Evolutionary conservation across 495 filamentous ascomycete species (phyloP).

Genomic region (Thermochaetoides thermophila): DNA sequence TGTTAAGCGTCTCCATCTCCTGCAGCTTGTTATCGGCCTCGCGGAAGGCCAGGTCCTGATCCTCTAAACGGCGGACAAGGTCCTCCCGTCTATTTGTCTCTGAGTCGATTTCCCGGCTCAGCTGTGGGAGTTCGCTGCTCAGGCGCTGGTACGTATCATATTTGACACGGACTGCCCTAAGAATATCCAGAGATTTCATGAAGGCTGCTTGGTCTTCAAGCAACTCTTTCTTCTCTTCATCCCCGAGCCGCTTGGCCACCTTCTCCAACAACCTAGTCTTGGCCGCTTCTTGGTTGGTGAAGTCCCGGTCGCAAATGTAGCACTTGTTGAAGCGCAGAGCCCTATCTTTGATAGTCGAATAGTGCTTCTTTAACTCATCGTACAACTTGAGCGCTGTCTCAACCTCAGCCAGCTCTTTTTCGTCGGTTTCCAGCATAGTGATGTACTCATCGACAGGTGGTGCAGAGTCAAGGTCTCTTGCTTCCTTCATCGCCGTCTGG

Average conservation of each 20-base stretch:
- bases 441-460: conserved; percentile 27
- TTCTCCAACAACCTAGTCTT: conserved; percentile 44
- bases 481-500: conserved; percentile 23
- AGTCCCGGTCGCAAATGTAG: conserved; percentile 49
- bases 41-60: conserved; percentile 54
- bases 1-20: conserved; percentile 60
- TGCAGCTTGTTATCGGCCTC: conserved; percentile 48
- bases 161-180: conserved; percentile 44
- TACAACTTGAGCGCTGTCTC: conserved; percentile 50
- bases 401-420: conserved; percentile 44
- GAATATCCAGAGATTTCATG: conserved; percentile 40
- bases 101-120: conserved; percentile 45
- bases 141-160: conserved; percentile 64
- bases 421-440: conserved; percentile 27
- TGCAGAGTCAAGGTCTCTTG: conserved; percentile 11
- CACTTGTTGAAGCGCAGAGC: conserved; percentile 51
- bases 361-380: conserved; percentile 48
- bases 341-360: conserved; percentile 40
- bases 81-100: conserved; percentile 39
- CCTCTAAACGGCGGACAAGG: conserved; percentile 52
- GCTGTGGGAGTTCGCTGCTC: conserved; percentile 51
- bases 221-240: conserved; percentile 36
- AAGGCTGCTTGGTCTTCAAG: conserved; percentile 35
- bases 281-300: conserved; percentile 40
- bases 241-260: conserved; percentile 43